Conservation (phyloP, 1,284 basidiomycete species). For the Cystobasidium slooffiae region DNA sequence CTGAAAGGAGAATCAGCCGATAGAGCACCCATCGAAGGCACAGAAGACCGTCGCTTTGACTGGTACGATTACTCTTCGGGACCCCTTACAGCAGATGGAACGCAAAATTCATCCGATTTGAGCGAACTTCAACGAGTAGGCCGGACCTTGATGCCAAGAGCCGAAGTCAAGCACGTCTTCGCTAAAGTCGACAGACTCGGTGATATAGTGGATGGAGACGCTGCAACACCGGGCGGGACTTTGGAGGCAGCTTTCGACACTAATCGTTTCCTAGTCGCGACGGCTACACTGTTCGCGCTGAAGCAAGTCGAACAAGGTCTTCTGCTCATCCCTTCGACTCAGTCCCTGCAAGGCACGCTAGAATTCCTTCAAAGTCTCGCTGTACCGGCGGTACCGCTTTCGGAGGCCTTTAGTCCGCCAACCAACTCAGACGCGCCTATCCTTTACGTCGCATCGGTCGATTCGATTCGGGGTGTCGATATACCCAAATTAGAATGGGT, state of each 20-base stretch:
- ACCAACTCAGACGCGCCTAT: background rate
- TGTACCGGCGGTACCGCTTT: conserved; percentile 23
- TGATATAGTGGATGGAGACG: background rate
- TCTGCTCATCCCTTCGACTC: conserved; percentile 30
- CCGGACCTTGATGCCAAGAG: conserved; percentile 22
- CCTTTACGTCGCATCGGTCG: conserved; percentile 37
- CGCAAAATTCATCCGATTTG: background rate
- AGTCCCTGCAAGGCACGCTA: conserved; percentile 28
- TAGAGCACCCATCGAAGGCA: background rate
- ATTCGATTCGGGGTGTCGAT: conserved; percentile 35
- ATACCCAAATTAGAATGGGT: conserved; percentile 31
- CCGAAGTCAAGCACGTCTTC: conserved; percentile 14
- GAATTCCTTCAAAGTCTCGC: conserved; percentile 29
- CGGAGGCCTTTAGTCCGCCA: conserved; percentile 6
- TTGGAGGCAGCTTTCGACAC: background rate
- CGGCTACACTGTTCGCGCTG: conserved; percentile 27
- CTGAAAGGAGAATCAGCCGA: conserved; percentile 2
- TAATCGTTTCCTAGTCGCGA: conserved; percentile 16
- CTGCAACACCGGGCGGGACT: background rate
- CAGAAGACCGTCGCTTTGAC: conserved; percentile 15
- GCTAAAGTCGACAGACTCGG: conserved; percentile 8
- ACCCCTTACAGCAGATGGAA: background rate
- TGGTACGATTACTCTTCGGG: conserved; percentile 36
- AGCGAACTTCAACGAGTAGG: conserved; percentile 7
- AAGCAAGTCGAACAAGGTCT: conserved; percentile 21